Evolutionary conservation across 805 yeast species (phyloP), one percentile per base, ranked within the genome.

Genomic region (Blastobotrys chiropterorum): DNA sequence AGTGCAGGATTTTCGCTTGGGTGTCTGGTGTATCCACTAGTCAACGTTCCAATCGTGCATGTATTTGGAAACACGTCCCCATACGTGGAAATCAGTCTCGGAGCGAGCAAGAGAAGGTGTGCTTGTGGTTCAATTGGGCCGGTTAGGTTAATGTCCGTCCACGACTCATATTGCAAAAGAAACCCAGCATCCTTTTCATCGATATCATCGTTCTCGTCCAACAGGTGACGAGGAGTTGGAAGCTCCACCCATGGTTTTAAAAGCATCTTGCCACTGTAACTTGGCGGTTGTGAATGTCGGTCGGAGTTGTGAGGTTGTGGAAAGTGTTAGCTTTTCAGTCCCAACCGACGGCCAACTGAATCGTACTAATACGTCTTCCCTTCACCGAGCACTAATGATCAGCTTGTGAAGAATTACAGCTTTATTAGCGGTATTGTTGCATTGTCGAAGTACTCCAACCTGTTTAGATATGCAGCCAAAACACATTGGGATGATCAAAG

Each of bases 221-320:
- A 60, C 6, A 72, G 56, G 62, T 81, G 83, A 54, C 85, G 75
- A 16, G 80, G 76, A n/a, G 74, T 67, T 34, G 73, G 75, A 45
- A 65, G 59, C 40, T 76, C 81, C 21, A 70, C 67, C 75, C 78
- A 71, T 41, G 65, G 65, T 58, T 61, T 61, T 46, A 61, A 54
- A 60, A 60, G 48, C 30, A 14, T 26, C 20, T 26, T 20, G 42
- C 34, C 34, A 26, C 34, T 44, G 14, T 16, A 20, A 15, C 26
- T 17, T 19, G 3, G 20, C 6, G 14, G 20, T 42, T 16, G 44
- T 16, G n/a, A 8, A 14, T n/a, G n/a, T n/a, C 5, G 41, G 41
- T 38, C 41, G 41, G 34, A 26, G 34, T 26, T 26, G 34, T 26
- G 34, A 6, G 34, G 34, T 26, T 26, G 34, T 26, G 34, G n/a